Evolutionary conservation across 1,139 yeast species (phyloP), one percentile per base, ranked within the genome.

Genomic region (Groenewaldozyma auringiensis): DNA sequence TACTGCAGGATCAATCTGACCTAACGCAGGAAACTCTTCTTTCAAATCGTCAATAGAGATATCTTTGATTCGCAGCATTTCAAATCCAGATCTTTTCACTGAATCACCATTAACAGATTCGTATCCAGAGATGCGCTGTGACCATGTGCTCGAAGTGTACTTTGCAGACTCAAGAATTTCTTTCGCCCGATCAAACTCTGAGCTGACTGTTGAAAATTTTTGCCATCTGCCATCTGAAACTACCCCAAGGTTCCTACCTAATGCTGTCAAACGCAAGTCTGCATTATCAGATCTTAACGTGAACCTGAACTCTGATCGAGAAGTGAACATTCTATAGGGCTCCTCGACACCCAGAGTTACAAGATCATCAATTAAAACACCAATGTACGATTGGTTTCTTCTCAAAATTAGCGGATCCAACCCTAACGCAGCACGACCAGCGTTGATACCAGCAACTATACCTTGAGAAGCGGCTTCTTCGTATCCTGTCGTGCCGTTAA

Each of bases 381-480:
- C 99, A 49, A 87, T 74, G 58, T 86, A 89, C 0, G 95, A 96
- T 60, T 88, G 94, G 0, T 87, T 75, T 51, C 99, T 70, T 16
- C 78, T 72, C 17, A 94, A 58, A 31, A 70, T 68, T 50, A 92
- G 65, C 1, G 79, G 75, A 0, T 63, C 58, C 43, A 62, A 57
- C 18, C 64, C 57, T 3, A 71, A 70, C 21, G 81, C 69, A 0
- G 66, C 45, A n/a, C 67, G 50, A 0, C 89, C 92, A 0, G 98
- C 97, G 62, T 94, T 94, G 35, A 89, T 83, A 4, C 99, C 99
- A 1, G 99, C 98, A 42, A 94, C 68, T 47, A 89, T 75, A 1
- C 99, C 99, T 61, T 92, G 98, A 0, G 97, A 82, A 1, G 96
- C 96, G 0, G 99, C 99, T 62, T 94, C 99, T 66, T 94, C 99